These are phyloP conservation scores for Cystofilobasidium capitatum DNA, from an alignment of 768 basidiomycete species.

Conservation along the genomic window DNA sequence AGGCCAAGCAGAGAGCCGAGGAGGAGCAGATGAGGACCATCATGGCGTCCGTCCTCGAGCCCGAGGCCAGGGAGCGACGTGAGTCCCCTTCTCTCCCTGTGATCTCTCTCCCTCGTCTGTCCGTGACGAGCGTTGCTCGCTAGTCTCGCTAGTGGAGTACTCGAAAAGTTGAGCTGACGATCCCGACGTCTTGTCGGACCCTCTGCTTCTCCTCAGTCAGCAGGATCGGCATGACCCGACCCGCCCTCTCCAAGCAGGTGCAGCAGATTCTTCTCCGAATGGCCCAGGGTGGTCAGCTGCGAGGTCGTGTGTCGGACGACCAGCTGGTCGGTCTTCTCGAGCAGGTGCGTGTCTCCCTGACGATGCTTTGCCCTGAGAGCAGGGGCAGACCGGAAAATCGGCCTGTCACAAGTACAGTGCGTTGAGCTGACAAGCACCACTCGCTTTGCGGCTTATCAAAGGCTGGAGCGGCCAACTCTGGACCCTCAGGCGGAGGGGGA, in stretches of 20 bases:
- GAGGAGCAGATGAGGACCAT: slow-evolving; percentile 42
- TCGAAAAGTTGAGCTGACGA: no score
- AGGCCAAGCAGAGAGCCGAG: slow-evolving; percentile 53
- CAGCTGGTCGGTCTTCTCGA: slow-evolving; percentile 78
- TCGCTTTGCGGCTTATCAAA: background rate
- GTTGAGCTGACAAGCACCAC: background rate
- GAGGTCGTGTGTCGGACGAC: slow-evolving; percentile 63
- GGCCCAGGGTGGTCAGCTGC: slow-evolving; percentile 72
- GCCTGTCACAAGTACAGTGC: background rate
- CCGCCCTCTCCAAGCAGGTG: slow-evolving; percentile 68
- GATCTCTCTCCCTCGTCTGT: slow-evolving; percentile 2
- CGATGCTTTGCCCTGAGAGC: background rate
- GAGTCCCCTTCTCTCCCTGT: slow-evolving; percentile 29
- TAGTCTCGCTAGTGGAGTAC: no score
- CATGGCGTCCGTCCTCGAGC: slow-evolving; percentile 66
- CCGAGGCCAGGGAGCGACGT: slow-evolving; percentile 73
- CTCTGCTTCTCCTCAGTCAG: slow-evolving; percentile 49
- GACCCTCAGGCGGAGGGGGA: background rate
- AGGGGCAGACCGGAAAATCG: no score
- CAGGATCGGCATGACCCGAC: slow-evolving; percentile 76
- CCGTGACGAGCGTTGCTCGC: no score
- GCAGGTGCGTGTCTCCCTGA: slow-evolving; percentile 55
- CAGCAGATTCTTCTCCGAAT: slow-evolving; percentile 67
- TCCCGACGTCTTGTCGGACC: background rate
- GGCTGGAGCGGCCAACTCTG: background rate